Evolutionary conservation across 805 yeast genomes (phyloP).

Genomic region (Metschnikowia gelsemii): DNA sequence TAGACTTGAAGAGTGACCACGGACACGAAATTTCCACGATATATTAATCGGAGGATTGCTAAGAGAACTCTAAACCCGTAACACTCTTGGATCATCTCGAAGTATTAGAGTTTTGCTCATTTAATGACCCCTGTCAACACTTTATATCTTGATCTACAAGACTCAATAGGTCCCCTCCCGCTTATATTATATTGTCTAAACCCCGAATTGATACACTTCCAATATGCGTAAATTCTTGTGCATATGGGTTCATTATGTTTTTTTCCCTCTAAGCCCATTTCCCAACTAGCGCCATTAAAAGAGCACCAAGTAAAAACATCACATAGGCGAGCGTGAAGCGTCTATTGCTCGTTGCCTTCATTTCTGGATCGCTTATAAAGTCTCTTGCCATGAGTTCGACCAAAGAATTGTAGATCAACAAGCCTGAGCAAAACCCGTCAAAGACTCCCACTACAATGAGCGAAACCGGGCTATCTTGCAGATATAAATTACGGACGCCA

Average conservation of each 20-base stretch:
- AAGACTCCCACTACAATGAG: constrained; percentile 68
- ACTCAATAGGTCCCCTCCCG: too few relatives aligned
- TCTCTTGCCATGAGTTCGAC: constrained; percentile 82
- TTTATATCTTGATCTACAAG: too few relatives aligned
- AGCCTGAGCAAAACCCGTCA: constrained; percentile 77
- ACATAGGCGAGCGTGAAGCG: constrained; percentile 52
- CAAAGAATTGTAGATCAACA: constrained; percentile 71
- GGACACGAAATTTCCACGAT: too few relatives aligned
- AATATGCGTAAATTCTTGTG: background rate
- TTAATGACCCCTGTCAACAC: too few relatives aligned
- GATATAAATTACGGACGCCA: constrained; percentile 64
- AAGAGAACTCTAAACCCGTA: too few relatives aligned
- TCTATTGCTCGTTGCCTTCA: constrained; percentile 55
- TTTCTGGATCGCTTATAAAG: constrained; percentile 59
- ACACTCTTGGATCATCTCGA: too few relatives aligned
- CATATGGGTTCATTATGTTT: background rate
- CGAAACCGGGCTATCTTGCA: constrained; percentile 57
- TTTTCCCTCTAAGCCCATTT: constrained; percentile 59
- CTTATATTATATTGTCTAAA: background rate
- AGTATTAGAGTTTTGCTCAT: background rate
- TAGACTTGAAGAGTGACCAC: background rate
- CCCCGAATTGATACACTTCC: background rate
- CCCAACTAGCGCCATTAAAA: constrained; percentile 73
- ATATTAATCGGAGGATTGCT: too few relatives aligned
- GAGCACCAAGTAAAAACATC: constrained; percentile 65